Base-by-base conservation (phyloP, 2,329 filamentous ascomycete genomes). In the Botrytis fragariae region DNA sequence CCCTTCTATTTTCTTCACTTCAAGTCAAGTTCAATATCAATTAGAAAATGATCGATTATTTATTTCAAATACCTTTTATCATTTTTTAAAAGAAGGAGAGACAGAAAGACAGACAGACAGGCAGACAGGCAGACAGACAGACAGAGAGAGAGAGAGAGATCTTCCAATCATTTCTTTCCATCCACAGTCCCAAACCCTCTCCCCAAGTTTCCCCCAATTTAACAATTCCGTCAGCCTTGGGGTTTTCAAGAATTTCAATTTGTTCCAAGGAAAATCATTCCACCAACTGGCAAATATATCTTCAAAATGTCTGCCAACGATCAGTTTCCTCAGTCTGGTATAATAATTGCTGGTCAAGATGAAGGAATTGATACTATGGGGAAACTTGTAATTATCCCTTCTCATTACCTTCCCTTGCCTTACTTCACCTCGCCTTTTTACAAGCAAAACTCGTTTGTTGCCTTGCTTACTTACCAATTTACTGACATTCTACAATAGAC, bases 271-370 rank as follows among this genome's bases (percentile, higher is more conserved):
- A 32, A 54, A 29, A 25, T 25, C 59, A 25, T 39, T 59, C 60
- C 32, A 64, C 42, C 22, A 61, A 39, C 22, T 7, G 59, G 59
- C 42, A 42, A 42, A 71, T 32, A 57, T 22, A 45, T 48, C 62
- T 45, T 61, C 76, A 77, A 75, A 18, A 80, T 80, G 78, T 75
- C 78, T 74, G 73, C 73, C 72, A 77, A 77, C 76, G 76, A 79
- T 22, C 75, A 61, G 68, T 79, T 79, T 71, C 77, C 75, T 42
- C 73, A 77, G 63, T 74, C 73, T 25, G 88, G 88, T 79, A 85
- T 91, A 79, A 84, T 86, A 80, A 85, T 87, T 77, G 80, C 84
- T 75, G 83, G 86, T 69, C 85, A 86, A 82, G 86, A 77, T 45
- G 73, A 78, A 37, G 73, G 71, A 48, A 59, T 73, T 35, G 84